Conservation (phyloP, 108 stramenopile genomes). For the Cyclotella choctawhatcheeana region DNA sequence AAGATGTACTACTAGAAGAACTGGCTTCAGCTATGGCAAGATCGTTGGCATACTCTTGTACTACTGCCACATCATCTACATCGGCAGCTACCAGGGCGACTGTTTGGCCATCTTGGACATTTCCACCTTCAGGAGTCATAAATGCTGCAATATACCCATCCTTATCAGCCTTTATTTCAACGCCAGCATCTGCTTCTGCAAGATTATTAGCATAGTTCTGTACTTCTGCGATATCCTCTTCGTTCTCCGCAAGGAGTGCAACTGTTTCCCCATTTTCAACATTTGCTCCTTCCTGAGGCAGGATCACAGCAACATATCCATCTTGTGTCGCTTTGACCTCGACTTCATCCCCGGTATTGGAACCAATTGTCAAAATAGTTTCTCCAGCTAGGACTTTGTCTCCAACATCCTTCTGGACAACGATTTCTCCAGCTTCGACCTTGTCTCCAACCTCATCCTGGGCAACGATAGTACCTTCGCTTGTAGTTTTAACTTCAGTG, state of each 20-base stretch:
- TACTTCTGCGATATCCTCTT: slow-evolving; percentile 69
- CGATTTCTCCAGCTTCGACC: slow-evolving; percentile 6
- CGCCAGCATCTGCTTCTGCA: slow-evolving; percentile 33
- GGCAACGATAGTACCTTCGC: not conserved
- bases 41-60: slow-evolving; percentile 75
- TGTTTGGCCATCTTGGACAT: not conserved
- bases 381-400: slow-evolving; percentile 18
- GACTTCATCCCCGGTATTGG: slow-evolving; percentile 21
- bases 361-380: slow-evolving; percentile 6
- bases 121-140: not conserved
- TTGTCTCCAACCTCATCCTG: slow-evolving; percentile 5
- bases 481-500: not conserved
- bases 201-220: slow-evolving; percentile 72
- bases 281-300: slow-evolving; percentile 83
- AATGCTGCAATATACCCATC: not conserved
- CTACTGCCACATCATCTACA: slow-evolving; percentile 66
- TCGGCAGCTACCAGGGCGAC: slow-evolving; percentile 30
- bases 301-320: slow-evolving; percentile 57
- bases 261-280: slow-evolving; percentile 87
- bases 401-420: slow-evolving; percentile 13
- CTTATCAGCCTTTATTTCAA: not conserved
- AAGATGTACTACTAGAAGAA: not conserved
- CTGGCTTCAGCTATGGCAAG: slow-evolving; percentile 41
- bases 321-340: slow-evolving; percentile 8
- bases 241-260: slow-evolving; percentile 76